These are phyloP conservation scores for Thuidium tamariscinum DNA, from an alignment of 225 moss, liverwort and hornwort species.

Conservation along the genomic window DNA sequence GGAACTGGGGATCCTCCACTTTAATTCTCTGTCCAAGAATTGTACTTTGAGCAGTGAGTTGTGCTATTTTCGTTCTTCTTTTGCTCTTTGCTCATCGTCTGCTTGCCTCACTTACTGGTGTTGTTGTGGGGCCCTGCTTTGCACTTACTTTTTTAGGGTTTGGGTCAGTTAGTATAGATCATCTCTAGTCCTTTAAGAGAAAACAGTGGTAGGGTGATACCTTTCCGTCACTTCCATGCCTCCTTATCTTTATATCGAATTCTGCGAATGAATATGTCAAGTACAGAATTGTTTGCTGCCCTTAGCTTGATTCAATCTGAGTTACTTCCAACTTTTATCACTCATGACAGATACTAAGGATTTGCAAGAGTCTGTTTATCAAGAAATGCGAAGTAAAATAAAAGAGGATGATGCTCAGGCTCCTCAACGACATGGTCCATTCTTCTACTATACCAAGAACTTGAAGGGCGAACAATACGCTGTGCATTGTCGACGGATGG, in stretches of 20 bases:
- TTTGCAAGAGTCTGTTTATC: conserved; percentile 56
- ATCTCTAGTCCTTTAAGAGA: not conserved
- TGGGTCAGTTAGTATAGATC: not conserved
- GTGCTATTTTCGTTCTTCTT: not conserved
- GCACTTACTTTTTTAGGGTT: not conserved
- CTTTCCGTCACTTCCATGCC: not conserved
- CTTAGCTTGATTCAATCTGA: not conserved
- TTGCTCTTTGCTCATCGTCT: not conserved
- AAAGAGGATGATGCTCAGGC: conserved; percentile 63
- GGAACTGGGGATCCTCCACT: not conserved
- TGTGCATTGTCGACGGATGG: conserved; percentile 69
- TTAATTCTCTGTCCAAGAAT: not conserved
- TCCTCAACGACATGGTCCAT: conserved; percentile 66
- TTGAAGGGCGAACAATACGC: conserved; percentile 69
- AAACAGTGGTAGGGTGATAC: not conserved
- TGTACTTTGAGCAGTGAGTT: not conserved
- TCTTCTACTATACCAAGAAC: conserved; percentile 61
- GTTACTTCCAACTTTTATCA: not conserved
- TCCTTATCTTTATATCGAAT: not conserved
- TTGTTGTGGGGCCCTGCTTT: not conserved
- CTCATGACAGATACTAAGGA: conserved; percentile 44
- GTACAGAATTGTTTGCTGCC: not conserved
- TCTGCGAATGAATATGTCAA: not conserved
- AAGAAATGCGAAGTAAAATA: conserved; percentile 80
- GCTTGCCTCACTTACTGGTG: not conserved